These are phyloP conservation scores for Falciphora oryzae DNA, from an alignment of 2,329 filamentous ascomycete species.

Conservation along the genomic window DNA sequence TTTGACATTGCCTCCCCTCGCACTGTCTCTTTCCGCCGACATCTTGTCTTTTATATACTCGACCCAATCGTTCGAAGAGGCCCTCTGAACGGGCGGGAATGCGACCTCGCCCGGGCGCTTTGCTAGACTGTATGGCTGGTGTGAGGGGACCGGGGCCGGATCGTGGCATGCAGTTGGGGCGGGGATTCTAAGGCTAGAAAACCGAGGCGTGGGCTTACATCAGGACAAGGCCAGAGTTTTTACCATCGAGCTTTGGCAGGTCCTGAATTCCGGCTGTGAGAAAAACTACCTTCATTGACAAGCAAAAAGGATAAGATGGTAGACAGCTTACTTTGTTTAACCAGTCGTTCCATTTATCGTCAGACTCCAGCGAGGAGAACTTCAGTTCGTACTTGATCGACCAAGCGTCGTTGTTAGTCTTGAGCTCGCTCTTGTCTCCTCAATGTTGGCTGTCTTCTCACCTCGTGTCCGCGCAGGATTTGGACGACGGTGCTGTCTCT, in stretches of 20 bases:
- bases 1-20: not conserved
- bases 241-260: not conserved
- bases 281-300: not conserved
- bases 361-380: not conserved
- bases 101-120: not conserved
- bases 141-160: not conserved
- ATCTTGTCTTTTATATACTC: not conserved
- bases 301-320: not conserved
- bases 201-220: not conserved
- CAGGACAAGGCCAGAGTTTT: not conserved
- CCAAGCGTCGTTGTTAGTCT: not conserved
- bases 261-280: not conserved
- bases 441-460: not conserved
- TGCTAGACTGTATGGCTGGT: not conserved
- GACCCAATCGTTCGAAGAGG: not conserved
- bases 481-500: slow-evolving; percentile 5
- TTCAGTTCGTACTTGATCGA: not conserved
- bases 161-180: not conserved
- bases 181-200: not conserved
- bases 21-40: not conserved
- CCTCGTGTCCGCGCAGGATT: slow-evolving; percentile 1
- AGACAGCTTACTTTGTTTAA: not conserved
- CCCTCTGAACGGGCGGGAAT: not conserved
- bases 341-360: slow-evolving; percentile 1
- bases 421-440: not conserved